Conservation (phyloP, 805 yeast genomes). For the Kuraishia borneana region DNA sequence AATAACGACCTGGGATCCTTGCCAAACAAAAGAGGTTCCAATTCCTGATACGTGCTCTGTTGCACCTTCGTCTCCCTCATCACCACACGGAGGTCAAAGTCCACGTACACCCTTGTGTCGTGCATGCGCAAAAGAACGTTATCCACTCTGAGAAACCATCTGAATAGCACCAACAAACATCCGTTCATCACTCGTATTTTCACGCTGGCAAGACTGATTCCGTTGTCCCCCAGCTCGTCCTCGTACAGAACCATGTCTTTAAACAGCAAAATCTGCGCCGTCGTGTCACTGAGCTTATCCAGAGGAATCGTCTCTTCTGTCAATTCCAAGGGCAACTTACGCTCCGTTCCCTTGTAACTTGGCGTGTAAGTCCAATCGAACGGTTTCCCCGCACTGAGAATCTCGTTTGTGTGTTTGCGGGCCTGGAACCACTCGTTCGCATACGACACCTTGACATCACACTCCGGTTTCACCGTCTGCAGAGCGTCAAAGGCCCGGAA, state of each 20-base stretch:
- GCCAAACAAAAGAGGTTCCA: constrained; percentile 27
- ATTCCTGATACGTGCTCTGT: constrained; percentile 40
- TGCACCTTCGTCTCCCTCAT: constrained; percentile 71
- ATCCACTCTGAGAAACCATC: constrained; percentile 84
- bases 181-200: constrained; percentile 86
- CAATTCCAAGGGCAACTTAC: constrained; percentile 13
- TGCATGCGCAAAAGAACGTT: constrained; percentile 74
- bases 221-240: constrained; percentile 95
- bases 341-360: constrained; percentile 51
- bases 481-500: constrained; percentile 77
- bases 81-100: constrained; percentile 51
- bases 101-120: constrained; percentile 79
- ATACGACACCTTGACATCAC: constrained; percentile 57
- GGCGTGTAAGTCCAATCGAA: constrained; percentile 97
- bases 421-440: constrained; percentile 69
- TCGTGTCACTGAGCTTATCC: constrained; percentile 44
- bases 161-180: constrained; percentile 58
- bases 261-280: constrained; percentile 80
- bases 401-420: constrained; percentile 22
- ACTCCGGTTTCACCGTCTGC: constrained; percentile 29
- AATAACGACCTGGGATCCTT: constrained; percentile 61
- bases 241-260: constrained; percentile 86
- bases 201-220: constrained; percentile 65
- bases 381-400: constrained; percentile 59
- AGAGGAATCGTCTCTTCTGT: constrained; percentile 45